Conservation (phyloP, 305 asterid species). For the Caryopteris hybrid region DNA sequence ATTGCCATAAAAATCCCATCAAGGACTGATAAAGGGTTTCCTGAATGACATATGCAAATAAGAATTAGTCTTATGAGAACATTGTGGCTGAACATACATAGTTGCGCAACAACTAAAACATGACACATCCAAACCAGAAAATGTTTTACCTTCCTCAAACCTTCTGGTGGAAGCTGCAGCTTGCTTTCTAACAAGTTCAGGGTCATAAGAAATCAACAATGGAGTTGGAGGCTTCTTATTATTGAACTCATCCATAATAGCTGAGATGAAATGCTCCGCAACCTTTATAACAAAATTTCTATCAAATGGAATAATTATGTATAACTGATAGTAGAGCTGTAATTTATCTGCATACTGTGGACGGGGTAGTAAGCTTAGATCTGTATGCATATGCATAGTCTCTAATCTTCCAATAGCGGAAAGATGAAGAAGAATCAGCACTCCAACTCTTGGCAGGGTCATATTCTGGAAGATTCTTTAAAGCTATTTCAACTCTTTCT, state of each 20-base stretch:
- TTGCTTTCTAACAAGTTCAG: constrained; percentile 81
- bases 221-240: constrained; percentile 69
- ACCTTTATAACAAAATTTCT: constrained; percentile 36
- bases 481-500: constrained; percentile 74
- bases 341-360: constrained; percentile 52
- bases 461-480: constrained; percentile 72
- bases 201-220: constrained; percentile 70
- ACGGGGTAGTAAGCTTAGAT: constrained; percentile 78
- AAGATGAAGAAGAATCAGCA: constrained; percentile 49
- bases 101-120: constrained; percentile 4
- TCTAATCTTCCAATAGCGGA: constrained; percentile 95
- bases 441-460: constrained; percentile 64
- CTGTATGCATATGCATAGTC: constrained; percentile 97
- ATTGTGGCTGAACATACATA: background rate
- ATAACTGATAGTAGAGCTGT: constrained; percentile 7
- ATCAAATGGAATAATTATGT: background rate
- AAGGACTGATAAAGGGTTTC: constrained; percentile 68
- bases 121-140: background rate
- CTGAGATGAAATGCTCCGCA: constrained; percentile 84
- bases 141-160: constrained; percentile 77
- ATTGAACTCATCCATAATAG: constrained; percentile 74
- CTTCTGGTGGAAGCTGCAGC: constrained; percentile 90
- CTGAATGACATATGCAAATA: constrained; percentile 42
- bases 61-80: constrained; percentile 14
- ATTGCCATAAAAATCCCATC: constrained; percentile 95